phyloP scores from a whole-genome alignment of 2,329 filamentous ascomycete species.

The Camillea tinctor region DNA sequence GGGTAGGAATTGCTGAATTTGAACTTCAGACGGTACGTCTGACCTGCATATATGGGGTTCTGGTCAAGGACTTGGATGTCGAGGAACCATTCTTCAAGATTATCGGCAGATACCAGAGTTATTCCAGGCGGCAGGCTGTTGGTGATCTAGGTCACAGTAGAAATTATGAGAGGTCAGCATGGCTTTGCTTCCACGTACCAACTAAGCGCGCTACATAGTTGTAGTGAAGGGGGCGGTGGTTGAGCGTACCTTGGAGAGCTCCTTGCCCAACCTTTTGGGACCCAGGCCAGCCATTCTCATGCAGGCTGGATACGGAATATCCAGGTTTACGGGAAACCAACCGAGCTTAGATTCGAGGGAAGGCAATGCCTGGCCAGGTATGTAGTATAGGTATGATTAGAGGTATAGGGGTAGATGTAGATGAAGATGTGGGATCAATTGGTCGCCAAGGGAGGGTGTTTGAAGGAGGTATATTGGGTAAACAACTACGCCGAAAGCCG shows the following conservation, averaged over 20 bases:
- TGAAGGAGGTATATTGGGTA: not conserved
- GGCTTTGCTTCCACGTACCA: not conserved
- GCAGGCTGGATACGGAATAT: slow-evolving; percentile 4
- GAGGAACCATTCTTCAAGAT: slow-evolving; percentile 86
- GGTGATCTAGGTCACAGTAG: slow-evolving; percentile 44
- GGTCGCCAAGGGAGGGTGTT: not conserved
- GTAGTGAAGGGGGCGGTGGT: not conserved
- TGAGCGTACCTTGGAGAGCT: slow-evolving; percentile 52
- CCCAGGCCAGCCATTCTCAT: slow-evolving; percentile 44
- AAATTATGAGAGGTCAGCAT: slow-evolving; percentile 5
- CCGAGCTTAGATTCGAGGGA: not conserved
- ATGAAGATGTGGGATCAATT: not conserved
- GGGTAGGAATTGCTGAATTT: slow-evolving; percentile 82
- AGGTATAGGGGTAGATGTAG: not conserved
- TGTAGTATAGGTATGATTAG: too few relatives aligned
- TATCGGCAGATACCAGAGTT: slow-evolving; percentile 74
- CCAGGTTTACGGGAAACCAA: not conserved
- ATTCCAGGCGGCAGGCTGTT: slow-evolving; percentile 67
- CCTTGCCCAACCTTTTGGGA: slow-evolving; percentile 58
- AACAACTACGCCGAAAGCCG: not conserved
- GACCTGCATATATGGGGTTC: slow-evolving; percentile 81
- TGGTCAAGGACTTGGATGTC: slow-evolving; percentile 88
- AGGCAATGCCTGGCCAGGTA: too few relatives aligned
- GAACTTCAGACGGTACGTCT: slow-evolving; percentile 85
- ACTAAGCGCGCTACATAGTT: not conserved